Evolutionary conservation across 805 yeast species (phyloP).

Genomic region (Suhomyces pyralidae): DNA sequence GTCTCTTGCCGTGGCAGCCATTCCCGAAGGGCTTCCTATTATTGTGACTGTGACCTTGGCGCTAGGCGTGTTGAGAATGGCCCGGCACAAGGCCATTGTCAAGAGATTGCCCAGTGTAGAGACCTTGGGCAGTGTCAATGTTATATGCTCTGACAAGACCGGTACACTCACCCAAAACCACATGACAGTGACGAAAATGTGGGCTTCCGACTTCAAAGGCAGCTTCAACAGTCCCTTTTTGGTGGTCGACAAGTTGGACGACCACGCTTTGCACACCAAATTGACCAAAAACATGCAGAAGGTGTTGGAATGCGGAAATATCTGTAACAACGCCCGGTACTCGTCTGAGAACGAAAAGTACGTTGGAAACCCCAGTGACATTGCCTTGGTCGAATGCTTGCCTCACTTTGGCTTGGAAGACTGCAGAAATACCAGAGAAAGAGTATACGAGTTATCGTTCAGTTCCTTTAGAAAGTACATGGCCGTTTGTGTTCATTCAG

Average conservation of each 20-base stretch:
- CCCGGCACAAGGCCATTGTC: constrained; percentile 88
- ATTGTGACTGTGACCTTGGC: constrained; percentile 97
- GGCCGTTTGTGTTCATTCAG: constrained; percentile 73
- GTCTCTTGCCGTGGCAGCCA: constrained; percentile 97
- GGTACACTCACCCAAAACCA: constrained; percentile 82
- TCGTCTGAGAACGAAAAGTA: constrained; percentile 66
- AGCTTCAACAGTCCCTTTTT: constrained; percentile 38
- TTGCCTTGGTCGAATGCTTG: constrained; percentile 79
- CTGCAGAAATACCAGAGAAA: constrained; percentile 53
- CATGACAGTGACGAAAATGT: constrained; percentile 81
- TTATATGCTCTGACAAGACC: constrained; percentile 41
- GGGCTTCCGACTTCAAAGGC: constrained; percentile 65
- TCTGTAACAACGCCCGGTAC: constrained; percentile 73
- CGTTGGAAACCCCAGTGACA: constrained; percentile 93
- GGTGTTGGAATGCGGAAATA: constrained; percentile 61
- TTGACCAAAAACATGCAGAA: constrained; percentile 54
- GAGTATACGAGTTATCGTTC: constrained; percentile 77
- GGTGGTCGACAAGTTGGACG: constrained; percentile 47
- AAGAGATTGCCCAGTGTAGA: constrained; percentile 93
- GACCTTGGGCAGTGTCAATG: constrained; percentile 87
- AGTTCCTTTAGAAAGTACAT: constrained; percentile 81
- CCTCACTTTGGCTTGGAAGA: constrained; percentile 72
- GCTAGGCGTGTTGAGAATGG: constrained; percentile 94
- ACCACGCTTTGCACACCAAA: constrained; percentile 38
- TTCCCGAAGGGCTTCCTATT: constrained; percentile 97